Evolutionary conservation across 2,329 filamentous ascomycete genomes (phyloP), one percentile per base, ranked within the genome.

Genomic region (Fusarium neocosmosporiellum): DNA sequence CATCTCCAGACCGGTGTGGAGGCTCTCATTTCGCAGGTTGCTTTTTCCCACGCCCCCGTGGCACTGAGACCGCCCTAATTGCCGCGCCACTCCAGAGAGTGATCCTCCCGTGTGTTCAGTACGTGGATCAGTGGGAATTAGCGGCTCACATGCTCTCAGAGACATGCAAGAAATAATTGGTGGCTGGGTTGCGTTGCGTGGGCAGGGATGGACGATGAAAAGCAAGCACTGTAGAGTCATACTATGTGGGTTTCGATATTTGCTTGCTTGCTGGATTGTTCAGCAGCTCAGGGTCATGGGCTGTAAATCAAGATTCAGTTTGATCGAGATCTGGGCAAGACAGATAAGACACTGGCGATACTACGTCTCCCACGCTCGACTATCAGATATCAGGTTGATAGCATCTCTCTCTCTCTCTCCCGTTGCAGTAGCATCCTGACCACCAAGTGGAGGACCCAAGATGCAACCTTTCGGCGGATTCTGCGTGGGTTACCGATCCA

Each of bases 401-500:
- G 6, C 24, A 50, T 50, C 46, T 41, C 18, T 41, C 37, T 20
- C 10, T 48, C 20, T 27, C 43, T 10, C 39, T 57, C 50, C 6
- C 31, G 5, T 16, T 3, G 14, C 3, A 50, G 10, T 22, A 34
- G 55, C 63, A 63, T 63, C 22, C 24, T 27, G 18, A 22, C 50
- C 50, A 29, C n/a, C 46, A 54, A 34, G 55, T 41, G 57, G 37
- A 69, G 29, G 36, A n/a, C 9, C 43, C 43, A 27, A 55, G 29
- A 54, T 46, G 14, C 34, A 36, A 43, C 60, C 60, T 63, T 68
- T 69, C 66, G 60, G 67, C 66, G 54, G 48, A 69, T 48, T 60
- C 58, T 61, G 59, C 13, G n/a, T 63, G 65, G 48, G 27, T 43
- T 72, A 70, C 61, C 58, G 70, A 72, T 63, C 70, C 70, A 72